Conservation (phyloP, 106 monocot genomes). For the Phalaenopsis equestris region DNA sequence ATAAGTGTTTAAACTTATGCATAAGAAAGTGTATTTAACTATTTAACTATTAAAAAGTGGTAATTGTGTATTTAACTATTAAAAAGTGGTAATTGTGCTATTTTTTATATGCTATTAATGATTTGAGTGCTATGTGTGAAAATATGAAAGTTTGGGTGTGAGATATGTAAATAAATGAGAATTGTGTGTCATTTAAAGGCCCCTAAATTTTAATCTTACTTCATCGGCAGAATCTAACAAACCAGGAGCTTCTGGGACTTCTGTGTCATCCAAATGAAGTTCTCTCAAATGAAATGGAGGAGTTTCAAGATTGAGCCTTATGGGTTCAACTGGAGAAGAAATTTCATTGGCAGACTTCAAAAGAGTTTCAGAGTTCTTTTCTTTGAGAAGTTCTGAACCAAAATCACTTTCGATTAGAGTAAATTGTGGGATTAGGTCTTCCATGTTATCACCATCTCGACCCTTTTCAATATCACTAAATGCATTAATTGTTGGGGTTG, state of each 20-base stretch:
- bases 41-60: too few relatives aligned
- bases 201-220: neutral
- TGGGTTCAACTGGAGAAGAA: slow-evolving; percentile 6
- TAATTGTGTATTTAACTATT: too few relatives aligned
- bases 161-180: too few relatives aligned
- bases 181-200: too few relatives aligned
- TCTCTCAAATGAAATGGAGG: slow-evolving; percentile 27
- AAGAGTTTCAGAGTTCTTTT: slow-evolving; percentile 16
- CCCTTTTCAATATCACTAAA: slow-evolving; percentile 12
- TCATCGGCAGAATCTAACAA: slow-evolving; percentile 23
- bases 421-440: slow-evolving; percentile 12
- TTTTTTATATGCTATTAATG: too few relatives aligned
- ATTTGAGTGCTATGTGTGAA: too few relatives aligned
- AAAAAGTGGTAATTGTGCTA: too few relatives aligned
- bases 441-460: slow-evolving; percentile 1
- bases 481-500: neutral
- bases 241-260: slow-evolving; percentile 14
- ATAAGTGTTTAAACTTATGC: too few relatives aligned
- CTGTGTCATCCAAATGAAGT: slow-evolving; percentile 15
- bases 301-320: slow-evolving; percentile 13
- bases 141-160: too few relatives aligned
- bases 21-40: too few relatives aligned
- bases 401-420: slow-evolving; percentile 15
- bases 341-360: slow-evolving; percentile 8
- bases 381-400: slow-evolving; percentile 16